Percentiles rank a stretch among this genome's conserved stretches.
Evolutionary conservation across 257 asterid species (phyloP).

Genomic region (Orobanche coerulescens): DNA sequence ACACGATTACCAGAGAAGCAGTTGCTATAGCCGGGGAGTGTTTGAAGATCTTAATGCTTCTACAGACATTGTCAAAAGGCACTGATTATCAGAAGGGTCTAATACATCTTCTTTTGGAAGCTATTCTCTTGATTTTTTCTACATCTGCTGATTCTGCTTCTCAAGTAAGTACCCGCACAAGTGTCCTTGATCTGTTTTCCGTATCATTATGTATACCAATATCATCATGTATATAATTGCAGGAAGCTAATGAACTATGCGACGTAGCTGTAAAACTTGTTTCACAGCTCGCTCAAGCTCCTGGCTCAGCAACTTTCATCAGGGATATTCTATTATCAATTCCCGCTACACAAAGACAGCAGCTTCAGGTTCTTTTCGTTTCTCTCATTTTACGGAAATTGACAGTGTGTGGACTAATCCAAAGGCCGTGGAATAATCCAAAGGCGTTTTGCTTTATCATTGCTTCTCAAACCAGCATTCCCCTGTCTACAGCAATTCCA

Average conservation of each 20-base stretch:
- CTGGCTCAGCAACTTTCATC: slow-evolving; percentile 57
- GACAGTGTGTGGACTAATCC: background rate
- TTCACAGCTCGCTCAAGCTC: slow-evolving; percentile 90
- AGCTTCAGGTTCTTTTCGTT: slow-evolving; percentile 67
- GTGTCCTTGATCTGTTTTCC: slow-evolving; percentile 16
- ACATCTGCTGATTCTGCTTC: slow-evolving; percentile 42
- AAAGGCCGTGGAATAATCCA: background rate
- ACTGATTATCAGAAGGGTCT: slow-evolving; percentile 57
- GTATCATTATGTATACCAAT: slow-evolving; percentile 19
- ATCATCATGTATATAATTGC: slow-evolving; percentile 27
- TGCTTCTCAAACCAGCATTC: background rate
- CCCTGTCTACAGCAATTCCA: slow-evolving; percentile 13
- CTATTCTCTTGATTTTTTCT: slow-evolving; percentile 61
- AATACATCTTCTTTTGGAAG: slow-evolving; percentile 68
- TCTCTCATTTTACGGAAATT: slow-evolving; percentile 1
- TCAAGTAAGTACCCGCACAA: slow-evolving; percentile 41
- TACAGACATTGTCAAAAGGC: slow-evolving; percentile 58
- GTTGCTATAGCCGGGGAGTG: slow-evolving; percentile 79
- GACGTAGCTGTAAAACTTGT: slow-evolving; percentile 57
- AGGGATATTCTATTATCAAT: slow-evolving; percentile 71
- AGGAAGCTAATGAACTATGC: slow-evolving; percentile 65
- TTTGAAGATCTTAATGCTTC: slow-evolving; percentile 66
- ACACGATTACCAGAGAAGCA: slow-evolving; percentile 53
- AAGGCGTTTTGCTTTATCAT: background rate
- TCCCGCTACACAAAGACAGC: slow-evolving; percentile 72